Evolutionary conservation across 192 early-diverging fungal species (phyloP), one percentile per base, ranked within the genome.

Genomic region (Rhizoclosmatium sp.): DNA sequence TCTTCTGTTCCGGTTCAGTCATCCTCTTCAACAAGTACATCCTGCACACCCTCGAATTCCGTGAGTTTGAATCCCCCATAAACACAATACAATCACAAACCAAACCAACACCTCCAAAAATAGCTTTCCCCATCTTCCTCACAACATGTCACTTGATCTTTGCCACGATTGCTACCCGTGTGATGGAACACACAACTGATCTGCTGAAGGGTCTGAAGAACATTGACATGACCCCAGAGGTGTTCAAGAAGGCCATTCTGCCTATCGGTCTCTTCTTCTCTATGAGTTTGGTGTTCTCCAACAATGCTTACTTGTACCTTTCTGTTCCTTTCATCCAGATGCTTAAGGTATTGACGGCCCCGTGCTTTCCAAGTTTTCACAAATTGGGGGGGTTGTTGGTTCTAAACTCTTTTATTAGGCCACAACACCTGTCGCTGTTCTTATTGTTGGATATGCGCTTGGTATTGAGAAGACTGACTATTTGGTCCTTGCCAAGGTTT

Each of bases 131-230:
- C 14, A 82, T 82, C 56, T 82, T 85, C 64, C 75, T 85, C 31
- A 85, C 84, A 45, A 80, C 81, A 48, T 85, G 73, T 47, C 84
- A 86, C 64, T 66, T 85, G 42, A 31, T 74, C 54, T 82, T 78
- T 69, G 81, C 82, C 59, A 87, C 64, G 44, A 90, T 76, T n/a
- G 92, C 92, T 65, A 93, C 84, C 16, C 89, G 69, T 45, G 89
- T 94, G 10, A 91, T 92, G 10, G 84, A 48, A 5, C 80, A 83
- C 59, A 93, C 92, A 4, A 88, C 83, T 51, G 83, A 72, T 3
- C 85, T 93, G 65, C 88, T 90, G 60, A 81, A 85, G 0, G 90
- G 83, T 66, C 87, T 86, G 59, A 90, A 93, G 44, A 91, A 70
- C 56, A 47, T 87, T 10, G 85, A 84, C 3, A 92, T 92, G 2